Evolutionary conservation across 108 stramenopile species (phyloP), one percentile per base, ranked within the genome.

Genomic region (Cyclotella cryptica): DNA sequence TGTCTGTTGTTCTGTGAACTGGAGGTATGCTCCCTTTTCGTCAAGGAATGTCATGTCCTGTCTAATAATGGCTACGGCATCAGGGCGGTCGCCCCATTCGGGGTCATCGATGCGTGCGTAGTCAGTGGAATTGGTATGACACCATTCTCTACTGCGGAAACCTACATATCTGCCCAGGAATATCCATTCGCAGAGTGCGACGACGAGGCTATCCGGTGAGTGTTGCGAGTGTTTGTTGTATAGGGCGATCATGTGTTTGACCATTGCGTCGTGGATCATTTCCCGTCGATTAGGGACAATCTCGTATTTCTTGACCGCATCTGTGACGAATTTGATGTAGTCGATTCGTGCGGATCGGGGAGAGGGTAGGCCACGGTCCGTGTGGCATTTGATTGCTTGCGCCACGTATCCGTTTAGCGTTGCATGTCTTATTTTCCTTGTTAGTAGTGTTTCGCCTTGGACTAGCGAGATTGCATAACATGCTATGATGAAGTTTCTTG

Each of bases 211-310:
- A 14, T 62, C 28, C 12, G 71, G 71, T 8, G n/a, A 1, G 19
- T 45, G 10, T 6, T 3, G 0, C 0, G 27, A 17, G 22, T 13
- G 41, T n/a, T 19, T 9, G 14, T 28, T 21, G 29, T 41, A 52
- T 0, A 52, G 8, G 0, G 19, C 30, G 8, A 47, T 1, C 57
- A 71, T 57, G 13, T 42, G 42, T 24, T 13, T 10, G 18, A 57
- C 12, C 72, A 74, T 74, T 15, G 6, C n/a, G 19, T 74, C 72
- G 18, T 24, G 24, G 14, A 74, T 64, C 72, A 74, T 74, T 2
- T 74, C 49, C 3, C 30, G 61, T 9, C 63, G 45, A 24, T 64
- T 53, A 5, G 45, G 35, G 2, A 63, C 49, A n/a, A 11, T 0
- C 41, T 74, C 72, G 21, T 54, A 74, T 18, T 51, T 52, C 52